Base-by-base conservation (phyloP, 1,139 yeast species). In the Yamadazyma kanchanaburiensis region DNA sequence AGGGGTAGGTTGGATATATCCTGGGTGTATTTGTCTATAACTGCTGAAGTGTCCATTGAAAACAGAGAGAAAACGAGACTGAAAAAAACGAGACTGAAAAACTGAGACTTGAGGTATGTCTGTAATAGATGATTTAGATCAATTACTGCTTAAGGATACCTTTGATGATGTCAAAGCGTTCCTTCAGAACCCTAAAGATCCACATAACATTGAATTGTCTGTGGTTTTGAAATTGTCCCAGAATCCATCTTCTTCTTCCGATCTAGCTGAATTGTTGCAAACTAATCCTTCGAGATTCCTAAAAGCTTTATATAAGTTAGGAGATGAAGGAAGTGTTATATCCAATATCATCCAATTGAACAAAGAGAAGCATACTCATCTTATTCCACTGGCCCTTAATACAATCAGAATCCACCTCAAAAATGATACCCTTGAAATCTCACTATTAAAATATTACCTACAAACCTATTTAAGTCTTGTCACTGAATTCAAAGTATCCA, bases 1-100 rank as follows among this genome's bases (percentile, higher is more conserved):
- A 87, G 77, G n/a, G 96, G 96, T 24, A 91, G 68, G 49, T 89
- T 91, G 16, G 91, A 77, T 32, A 91, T 53, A 43, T 67, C 74
- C 48, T 66, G 73, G 3, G 73, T 66, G 40, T 67, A 67, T 45
- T 68, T 66, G 37, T 67, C 74, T 16, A 68, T 55, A n/a, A 68
- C 73, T 0, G 72, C 55, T 4, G 72, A 59, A n/a, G 74, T 67
- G 48, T 68, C 74, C 74, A 68, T 68, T 8, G 20, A n/a, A n/a
- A n/a, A n/a, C n/a, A n/a, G n/a, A n/a, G n/a, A n/a, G n/a, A n/a
- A n/a, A n/a, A n/a, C n/a, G n/a, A n/a, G n/a, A n/a, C n/a, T n/a
- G n/a, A n/a, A n/a, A n/a, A n/a, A n/a, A n/a, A n/a, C 12, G 5
- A 25, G 32, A 24, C 22, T n/a, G 11, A 7, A 6, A 21, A 21